Evolutionary conservation across 176 grass and related monocot species (phyloP).

Genomic region (Oryza australiensis): DNA sequence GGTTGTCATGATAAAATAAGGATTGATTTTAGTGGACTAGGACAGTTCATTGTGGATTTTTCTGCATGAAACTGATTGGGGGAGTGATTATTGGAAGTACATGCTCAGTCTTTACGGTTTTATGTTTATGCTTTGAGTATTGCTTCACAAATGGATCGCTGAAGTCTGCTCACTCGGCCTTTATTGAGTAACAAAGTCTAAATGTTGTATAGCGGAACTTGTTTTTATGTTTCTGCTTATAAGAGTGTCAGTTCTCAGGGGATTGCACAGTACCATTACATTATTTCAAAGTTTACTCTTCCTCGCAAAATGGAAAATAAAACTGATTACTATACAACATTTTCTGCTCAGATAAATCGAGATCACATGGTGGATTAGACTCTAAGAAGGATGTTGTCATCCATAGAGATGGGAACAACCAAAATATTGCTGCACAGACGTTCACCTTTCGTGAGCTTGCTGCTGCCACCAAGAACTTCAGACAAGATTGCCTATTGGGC

Average conservation of each 20-base stretch:
- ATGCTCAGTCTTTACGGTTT: not conserved
- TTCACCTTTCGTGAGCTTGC: slow-evolving; percentile 94
- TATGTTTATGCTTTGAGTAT: not conserved
- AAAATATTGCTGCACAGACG: slow-evolving; percentile 87
- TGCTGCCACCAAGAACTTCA: slow-evolving; percentile 81
- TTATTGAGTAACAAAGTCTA: not conserved
- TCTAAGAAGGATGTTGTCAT: slow-evolving; percentile 61
- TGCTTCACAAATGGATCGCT: not conserved
- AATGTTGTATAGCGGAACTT: not conserved
- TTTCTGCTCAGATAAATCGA: slow-evolving; percentile 62
- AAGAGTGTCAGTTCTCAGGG: not conserved
- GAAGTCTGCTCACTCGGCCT: not conserved
- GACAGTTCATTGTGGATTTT: not conserved
- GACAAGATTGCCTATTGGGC: slow-evolving; percentile 70
- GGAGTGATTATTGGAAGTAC: not conserved
- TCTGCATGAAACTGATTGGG: not conserved
- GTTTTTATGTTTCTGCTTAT: slow-evolving; percentile 5
- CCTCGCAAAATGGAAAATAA: too few relatives aligned
- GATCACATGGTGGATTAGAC: slow-evolving; percentile 47
- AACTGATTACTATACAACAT: not conserved
- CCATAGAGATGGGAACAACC: slow-evolving; percentile 63
- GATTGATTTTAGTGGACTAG: not conserved
- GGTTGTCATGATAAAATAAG: not conserved
- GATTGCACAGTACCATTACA: not conserved
- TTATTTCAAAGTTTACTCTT: not conserved